phyloP scores from a whole-genome alignment of 495 filamentous ascomycete genomes.

The Trypethelium eluteriae region DNA sequence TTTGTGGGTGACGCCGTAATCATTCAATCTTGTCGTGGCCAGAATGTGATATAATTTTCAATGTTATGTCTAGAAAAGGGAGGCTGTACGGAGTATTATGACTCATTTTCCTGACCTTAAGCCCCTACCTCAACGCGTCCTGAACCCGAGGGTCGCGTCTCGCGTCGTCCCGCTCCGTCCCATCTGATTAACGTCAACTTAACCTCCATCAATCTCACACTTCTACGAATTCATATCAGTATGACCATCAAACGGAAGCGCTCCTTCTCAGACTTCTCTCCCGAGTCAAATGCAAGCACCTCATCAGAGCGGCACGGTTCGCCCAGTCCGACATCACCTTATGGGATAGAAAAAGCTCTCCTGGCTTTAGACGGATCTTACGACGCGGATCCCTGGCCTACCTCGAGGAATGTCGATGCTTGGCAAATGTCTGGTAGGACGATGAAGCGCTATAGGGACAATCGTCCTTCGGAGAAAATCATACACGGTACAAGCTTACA shows the following conservation, averaged over 20 bases:
- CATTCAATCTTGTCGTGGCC: too few species aligned
- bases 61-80: too few species aligned
- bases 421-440: slow-evolving; percentile 2
- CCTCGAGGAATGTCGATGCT: neutral
- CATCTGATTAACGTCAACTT: neutral
- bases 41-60: too few species aligned
- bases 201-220: neutral
- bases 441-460: slow-evolving; percentile 4
- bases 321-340: neutral
- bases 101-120: too few species aligned
- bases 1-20: too few species aligned
- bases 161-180: neutral
- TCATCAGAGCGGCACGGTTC: neutral
- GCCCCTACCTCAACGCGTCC: too few species aligned
- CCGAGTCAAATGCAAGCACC: slow-evolving; percentile 6
- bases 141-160: neutral
- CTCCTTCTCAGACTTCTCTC: neutral
- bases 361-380: neutral
- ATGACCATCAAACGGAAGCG: slow-evolving; percentile 2
- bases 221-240: neutral
- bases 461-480: neutral
- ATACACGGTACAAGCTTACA: neutral
- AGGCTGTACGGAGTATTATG: too few species aligned
- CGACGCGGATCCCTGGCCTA: neutral
- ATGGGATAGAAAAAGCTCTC: neutral